A percentile compares a stretch with the other conserved stretches of the same genome.
These are phyloP conservation scores for Uronychia setigera DNA, from an alignment of 73 alveolate genomes.

Conservation along the genomic window DNA sequence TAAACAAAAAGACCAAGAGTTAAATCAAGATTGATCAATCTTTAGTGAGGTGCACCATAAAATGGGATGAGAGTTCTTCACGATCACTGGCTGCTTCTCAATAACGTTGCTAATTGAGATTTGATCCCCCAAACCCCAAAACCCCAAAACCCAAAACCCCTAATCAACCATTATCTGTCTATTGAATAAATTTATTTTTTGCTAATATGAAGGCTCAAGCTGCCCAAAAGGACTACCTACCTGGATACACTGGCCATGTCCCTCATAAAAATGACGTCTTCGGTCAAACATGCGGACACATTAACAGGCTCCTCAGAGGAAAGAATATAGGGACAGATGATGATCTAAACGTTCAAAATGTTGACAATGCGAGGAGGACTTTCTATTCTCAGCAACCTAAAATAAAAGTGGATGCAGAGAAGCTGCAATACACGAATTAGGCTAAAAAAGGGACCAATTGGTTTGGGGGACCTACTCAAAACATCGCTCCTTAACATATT, in stretches of 20 bases:
- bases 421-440: conserved; percentile 25
- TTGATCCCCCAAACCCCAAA: not conserved
- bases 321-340: conserved; percentile 1
- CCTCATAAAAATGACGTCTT: conserved; percentile 66
- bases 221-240: conserved; percentile 49
- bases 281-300: conserved; percentile 71
- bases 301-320: conserved; percentile 32
- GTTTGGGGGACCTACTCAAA: conserved; percentile 64
- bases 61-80: not conserved
- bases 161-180: no score
- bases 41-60: not conserved
- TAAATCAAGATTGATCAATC: not conserved
- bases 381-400: conserved; percentile 35
- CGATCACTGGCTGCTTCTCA: not conserved
- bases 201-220: no score
- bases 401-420: not conserved
- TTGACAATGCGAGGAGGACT: conserved; percentile 20
- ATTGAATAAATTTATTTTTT: no score
- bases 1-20: not conserved
- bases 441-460: conserved; percentile 38
- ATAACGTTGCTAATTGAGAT: not conserved
- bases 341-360: not conserved
- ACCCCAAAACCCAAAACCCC: no score
- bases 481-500: conserved; percentile 34
- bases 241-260: conserved; percentile 77